Conservation (phyloP, 306 rosid species). For the Vicia faba region DNA sequence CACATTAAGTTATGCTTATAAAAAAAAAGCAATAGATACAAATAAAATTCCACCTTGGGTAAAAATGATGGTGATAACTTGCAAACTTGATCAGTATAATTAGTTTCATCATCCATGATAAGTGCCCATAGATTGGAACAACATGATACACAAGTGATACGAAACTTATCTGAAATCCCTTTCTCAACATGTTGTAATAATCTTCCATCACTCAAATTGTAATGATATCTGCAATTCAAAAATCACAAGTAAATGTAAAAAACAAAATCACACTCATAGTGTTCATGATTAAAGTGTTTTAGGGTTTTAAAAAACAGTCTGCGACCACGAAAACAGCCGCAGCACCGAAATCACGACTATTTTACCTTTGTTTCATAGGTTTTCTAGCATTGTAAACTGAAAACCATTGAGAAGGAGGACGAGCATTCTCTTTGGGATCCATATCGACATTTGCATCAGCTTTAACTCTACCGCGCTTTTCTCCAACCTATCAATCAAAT, state of each 20-base stretch:
- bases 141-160: slow-evolving; percentile 84
- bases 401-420: slow-evolving; percentile 97
- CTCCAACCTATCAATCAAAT: slow-evolving; percentile 73
- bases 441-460: slow-evolving; percentile 70
- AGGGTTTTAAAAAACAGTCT: too few relatives aligned
- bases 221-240: slow-evolving; percentile 70
- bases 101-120: slow-evolving; percentile 95
- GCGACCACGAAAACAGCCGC: too few relatives aligned
- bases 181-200: slow-evolving; percentile 85
- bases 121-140: slow-evolving; percentile 96
- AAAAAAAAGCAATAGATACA: not conserved
- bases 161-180: slow-evolving; percentile 92
- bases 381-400: slow-evolving; percentile 83
- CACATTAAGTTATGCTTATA: slow-evolving; percentile 7
- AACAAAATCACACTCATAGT: too few relatives aligned
- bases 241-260: slow-evolving; percentile 8
- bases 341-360: too few relatives aligned
- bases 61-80: slow-evolving; percentile 79
- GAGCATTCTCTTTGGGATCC: slow-evolving; percentile 83
- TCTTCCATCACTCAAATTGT: slow-evolving; percentile 80
- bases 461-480: slow-evolving; percentile 87
- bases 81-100: slow-evolving; percentile 75
- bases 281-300: not conserved
- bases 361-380: slow-evolving; percentile 96
- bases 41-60: slow-evolving; percentile 68